Percentiles rank a stretch among this genome's conserved stretches.
Conservation (phyloP, 164 flowering plant genomes). For the Sedum album region DNA sequence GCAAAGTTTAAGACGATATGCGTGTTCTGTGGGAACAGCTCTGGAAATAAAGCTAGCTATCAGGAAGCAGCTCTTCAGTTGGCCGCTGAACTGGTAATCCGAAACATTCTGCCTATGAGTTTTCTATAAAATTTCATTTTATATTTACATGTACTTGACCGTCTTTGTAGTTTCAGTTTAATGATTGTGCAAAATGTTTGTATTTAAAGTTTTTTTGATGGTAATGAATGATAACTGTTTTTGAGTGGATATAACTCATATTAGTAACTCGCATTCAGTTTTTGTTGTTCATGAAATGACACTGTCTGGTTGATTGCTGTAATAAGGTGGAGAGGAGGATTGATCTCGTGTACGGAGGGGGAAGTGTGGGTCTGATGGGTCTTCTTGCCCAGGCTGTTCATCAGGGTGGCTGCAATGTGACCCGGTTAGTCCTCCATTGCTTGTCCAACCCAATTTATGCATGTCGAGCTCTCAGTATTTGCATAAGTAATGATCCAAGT, state of each 20-base stretch:
- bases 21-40: constrained; percentile 86
- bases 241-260: not conserved
- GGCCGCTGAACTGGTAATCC: constrained; percentile 71
- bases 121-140: not conserved
- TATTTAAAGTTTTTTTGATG: too few relatives aligned
- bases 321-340: constrained; percentile 86
- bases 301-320: not conserved
- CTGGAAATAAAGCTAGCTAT: constrained; percentile 71
- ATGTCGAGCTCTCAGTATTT: not conserved
- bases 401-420: constrained; percentile 99
- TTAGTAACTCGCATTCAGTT: not conserved
- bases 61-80: constrained; percentile 78
- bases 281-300: not conserved
- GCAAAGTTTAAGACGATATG: constrained; percentile 69
- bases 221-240: not conserved
- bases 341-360: constrained; percentile 98
- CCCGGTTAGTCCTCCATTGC: constrained; percentile 54
- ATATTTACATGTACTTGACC: not conserved
- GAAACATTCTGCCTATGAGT: not conserved
- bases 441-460: not conserved
- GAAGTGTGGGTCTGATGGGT: constrained; percentile 97
- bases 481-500: not conserved
- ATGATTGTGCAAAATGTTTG: too few relatives aligned
- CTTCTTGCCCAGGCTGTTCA: constrained; percentile 98
- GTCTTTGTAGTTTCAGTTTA: not conserved